phyloP scores from a whole-genome alignment of 192 early-diverging fungal genomes.

The Coemansia sp. region DNA sequence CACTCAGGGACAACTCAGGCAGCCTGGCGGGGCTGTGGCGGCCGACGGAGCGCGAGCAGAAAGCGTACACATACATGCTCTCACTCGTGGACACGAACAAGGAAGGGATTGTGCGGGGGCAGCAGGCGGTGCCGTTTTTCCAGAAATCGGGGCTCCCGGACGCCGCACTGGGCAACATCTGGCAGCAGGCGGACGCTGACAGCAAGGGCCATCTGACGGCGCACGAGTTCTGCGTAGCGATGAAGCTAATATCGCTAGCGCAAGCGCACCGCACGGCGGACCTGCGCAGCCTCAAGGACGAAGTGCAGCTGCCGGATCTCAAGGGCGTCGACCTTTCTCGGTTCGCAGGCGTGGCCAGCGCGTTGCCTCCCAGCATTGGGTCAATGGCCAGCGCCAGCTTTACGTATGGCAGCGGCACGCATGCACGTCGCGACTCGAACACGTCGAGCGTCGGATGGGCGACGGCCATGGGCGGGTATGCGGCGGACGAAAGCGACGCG shows the following conservation, averaged over 20 bases:
- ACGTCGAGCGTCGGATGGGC: constrained; percentile 46
- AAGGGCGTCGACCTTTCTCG: constrained; percentile 50
- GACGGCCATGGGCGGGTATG: constrained; percentile 10
- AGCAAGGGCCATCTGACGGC: constrained; percentile 72
- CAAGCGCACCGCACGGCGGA: constrained; percentile 68
- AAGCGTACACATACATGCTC: constrained; percentile 61
- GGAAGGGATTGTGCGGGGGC: constrained; percentile 65
- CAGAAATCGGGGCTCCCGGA: constrained; percentile 66
- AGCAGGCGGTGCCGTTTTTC: constrained; percentile 71
- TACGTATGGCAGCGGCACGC: constrained; percentile 7
- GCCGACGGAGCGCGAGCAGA: constrained; percentile 61
- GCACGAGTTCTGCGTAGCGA: constrained; percentile 70
- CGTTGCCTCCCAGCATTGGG: constrained; percentile 8
- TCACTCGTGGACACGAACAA: constrained; percentile 58
- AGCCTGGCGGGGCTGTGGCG: constrained; percentile 37
- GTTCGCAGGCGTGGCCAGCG: background rate
- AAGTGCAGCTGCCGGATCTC: constrained; percentile 59
- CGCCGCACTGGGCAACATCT: constrained; percentile 70
- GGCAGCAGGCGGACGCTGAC: constrained; percentile 80
- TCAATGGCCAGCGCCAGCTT: constrained; percentile 9
- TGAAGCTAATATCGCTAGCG: constrained; percentile 86
- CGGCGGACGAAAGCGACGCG: constrained; percentile 13
- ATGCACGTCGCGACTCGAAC: constrained; percentile 33
- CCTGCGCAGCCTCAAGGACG: constrained; percentile 45
- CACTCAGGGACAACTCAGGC: constrained; percentile 12